Evolutionary conservation across 129 eudicot genomes (phyloP).

Genomic region (Deinandra increscens): DNA sequence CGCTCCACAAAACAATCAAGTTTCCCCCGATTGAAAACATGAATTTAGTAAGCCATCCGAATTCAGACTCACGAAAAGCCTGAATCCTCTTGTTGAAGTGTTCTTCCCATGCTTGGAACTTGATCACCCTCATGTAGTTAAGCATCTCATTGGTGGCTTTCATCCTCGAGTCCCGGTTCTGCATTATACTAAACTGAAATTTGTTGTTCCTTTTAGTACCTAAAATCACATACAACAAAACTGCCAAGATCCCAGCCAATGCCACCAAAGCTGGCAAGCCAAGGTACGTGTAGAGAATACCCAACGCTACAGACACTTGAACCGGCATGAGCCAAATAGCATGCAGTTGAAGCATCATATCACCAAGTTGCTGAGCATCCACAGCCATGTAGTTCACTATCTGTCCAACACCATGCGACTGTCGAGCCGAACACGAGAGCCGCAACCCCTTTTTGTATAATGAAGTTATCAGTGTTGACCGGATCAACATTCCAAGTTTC

Average conservation of each 20-base stretch:
- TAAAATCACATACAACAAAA: conserved; percentile 43
- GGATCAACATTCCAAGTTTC: conserved; percentile 80
- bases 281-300: conserved; percentile 38
- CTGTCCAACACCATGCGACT: conserved; percentile 85
- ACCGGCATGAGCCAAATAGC: conserved; percentile 78
- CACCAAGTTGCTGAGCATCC: conserved; percentile 89
- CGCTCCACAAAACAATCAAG: conserved; percentile 69
- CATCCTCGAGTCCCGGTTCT: conserved; percentile 69
- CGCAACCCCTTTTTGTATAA: conserved; percentile 81
- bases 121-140: conserved; percentile 84
- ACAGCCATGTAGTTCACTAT: conserved; percentile 97
- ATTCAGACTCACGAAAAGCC: conserved; percentile 62
- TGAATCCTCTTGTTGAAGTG: conserved; percentile 70
- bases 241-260: conserved; percentile 38
- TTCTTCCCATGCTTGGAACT: conserved; percentile 97
- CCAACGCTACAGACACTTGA: conserved; percentile 54
- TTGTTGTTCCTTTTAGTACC: conserved; percentile 57
- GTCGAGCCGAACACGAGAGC: conserved; percentile 80
- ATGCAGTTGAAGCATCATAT: conserved; percentile 79
- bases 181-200: conserved; percentile 57
- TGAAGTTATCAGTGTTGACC: conserved; percentile 67
- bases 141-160: conserved; percentile 92
- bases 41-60: conserved; percentile 66
- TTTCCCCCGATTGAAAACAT: conserved; percentile 49
- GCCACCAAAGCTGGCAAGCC: conserved; percentile 44